Conservation (phyloP, 352 stramenopile genomes). For the Paralagenidium karlingii region DNA sequence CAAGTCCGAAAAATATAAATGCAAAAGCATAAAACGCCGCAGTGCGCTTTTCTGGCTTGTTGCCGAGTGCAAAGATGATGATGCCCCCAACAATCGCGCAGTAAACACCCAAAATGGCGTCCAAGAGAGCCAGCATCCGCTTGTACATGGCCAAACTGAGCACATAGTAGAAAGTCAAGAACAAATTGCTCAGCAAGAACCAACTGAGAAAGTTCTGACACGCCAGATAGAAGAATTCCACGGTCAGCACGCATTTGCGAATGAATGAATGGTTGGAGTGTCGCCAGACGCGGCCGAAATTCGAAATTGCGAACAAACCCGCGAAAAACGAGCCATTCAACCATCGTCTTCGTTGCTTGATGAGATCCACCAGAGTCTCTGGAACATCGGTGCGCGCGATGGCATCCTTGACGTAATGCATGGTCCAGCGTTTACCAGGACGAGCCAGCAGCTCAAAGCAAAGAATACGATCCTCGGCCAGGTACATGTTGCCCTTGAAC, state of each 20-base stretch:
- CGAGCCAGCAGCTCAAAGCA: conserved; percentile 45
- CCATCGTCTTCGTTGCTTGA: conserved; percentile 46
- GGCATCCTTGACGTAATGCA: conserved; percentile 40
- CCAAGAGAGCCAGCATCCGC: conserved; percentile 12
- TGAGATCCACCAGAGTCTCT: conserved; percentile 35
- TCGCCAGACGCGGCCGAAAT: conserved; percentile 38
- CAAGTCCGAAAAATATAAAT: conserved; percentile 25
- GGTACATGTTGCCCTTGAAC: conserved; percentile 62
- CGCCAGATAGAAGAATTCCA: conserved; percentile 26
- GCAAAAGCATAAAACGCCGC: conserved; percentile 31
- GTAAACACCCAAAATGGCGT: conserved; percentile 22
- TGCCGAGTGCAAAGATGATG: conserved; percentile 30
- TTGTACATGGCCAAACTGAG: conserved; percentile 20
- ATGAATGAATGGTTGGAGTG: conserved; percentile 18
- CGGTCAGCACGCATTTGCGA: conserved; percentile 22
- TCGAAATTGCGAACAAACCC: conserved; percentile 35
- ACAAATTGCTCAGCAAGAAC: conserved; percentile 34
- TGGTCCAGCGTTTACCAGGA: conserved; percentile 19
- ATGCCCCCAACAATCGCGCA: conserved; percentile 18
- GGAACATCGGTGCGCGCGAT: conserved; percentile 31
- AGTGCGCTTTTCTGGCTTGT: conserved; percentile 25
- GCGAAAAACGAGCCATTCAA: conserved; percentile 56
- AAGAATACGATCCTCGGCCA: conserved; percentile 50
- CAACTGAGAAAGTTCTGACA: conserved; percentile 24
- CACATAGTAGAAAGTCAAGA: conserved; percentile 37